phyloP scores from a whole-genome alignment of 352 stramenopile genomes.

The Blastocystis sp. region DNA sequence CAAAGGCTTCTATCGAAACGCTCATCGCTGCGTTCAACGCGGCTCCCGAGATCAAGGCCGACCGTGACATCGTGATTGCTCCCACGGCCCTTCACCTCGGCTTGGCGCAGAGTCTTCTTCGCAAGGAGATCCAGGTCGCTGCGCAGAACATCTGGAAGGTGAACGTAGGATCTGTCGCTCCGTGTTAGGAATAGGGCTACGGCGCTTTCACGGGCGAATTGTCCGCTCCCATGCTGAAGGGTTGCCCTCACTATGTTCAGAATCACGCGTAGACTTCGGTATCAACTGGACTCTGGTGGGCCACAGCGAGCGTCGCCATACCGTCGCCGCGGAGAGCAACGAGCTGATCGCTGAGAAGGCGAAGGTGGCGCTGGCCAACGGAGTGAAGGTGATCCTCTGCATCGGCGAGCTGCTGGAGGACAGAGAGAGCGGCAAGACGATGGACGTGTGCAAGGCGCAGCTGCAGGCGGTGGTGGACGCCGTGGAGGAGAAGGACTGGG shows the following conservation, averaged over 20 bases:
- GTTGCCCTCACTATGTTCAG: conserved; percentile 68
- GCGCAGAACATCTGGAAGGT: conserved; percentile 80
- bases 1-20: conserved; percentile 74
- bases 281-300: conserved; percentile 79
- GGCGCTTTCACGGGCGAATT: conserved; percentile 86
- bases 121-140: conserved; percentile 76
- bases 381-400: conserved; percentile 87
- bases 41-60: conserved; percentile 71
- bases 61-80: conserved; percentile 78
- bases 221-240: conserved; percentile 79
- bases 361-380: conserved; percentile 78
- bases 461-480: no score
- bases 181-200: conserved; percentile 72
- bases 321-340: conserved; percentile 78
- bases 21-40: conserved; percentile 76
- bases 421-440: conserved; percentile 81
- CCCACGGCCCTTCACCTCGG: conserved; percentile 77
- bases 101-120: conserved; percentile 74
- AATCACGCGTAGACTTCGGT: conserved; percentile 72
- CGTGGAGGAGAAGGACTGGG: conserved; percentile 80
- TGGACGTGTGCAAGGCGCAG: conserved; percentile 77
- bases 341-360: conserved; percentile 83
- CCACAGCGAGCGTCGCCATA: conserved; percentile 86
- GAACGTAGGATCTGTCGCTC: conserved; percentile 16
- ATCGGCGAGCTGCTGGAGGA: conserved; percentile 87